Evolutionary conservation across 73 alveolate genomes (phyloP), one percentile per base, ranked within the genome.

Genomic region (Paramecium primaurelia): DNA sequence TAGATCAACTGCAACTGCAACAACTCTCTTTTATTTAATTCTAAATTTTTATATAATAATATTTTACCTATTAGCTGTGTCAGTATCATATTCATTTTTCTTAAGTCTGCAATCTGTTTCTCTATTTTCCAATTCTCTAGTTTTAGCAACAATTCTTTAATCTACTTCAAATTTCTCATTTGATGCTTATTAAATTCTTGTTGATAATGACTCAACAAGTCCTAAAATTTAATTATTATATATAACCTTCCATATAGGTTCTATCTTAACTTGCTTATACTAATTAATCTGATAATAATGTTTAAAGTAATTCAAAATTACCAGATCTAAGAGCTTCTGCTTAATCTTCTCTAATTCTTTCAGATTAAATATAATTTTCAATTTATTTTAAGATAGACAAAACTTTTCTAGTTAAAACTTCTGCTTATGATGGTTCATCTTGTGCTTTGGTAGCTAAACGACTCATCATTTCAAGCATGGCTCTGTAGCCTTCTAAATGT

Each of bases 1-100:
- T 49, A 80, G 58, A 80, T 80, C 91, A 80, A 80, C 91, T 22
- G 91, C 91, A 45, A 80, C 91, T 45, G 77, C 91, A 6, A 80
- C 58, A 80, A 6, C 75, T 6, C 37, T 80, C 75, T 80, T 80
- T 49, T 80, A 80, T 44, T 49, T 28, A 80, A 45, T 49, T 44
- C 91, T 80, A 25, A 11, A 26, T 8, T 6, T 22, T 22, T 80
- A 10, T 11, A 45, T 45, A 4, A 80, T 18, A 16, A 6, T 4
- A 40, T 20, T 80, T 10, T 80, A 80, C 91, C 91, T 80, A 8
- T 42, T 45, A 5, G 71, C 42, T 45, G 71, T 42, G 30, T 80
- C 91, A 25, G 75, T 49, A 18, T 80, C 75, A 49, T 80, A 80
- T 80, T 80, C 91, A 26, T 42, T 42, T 18, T 47, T 42, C 77